Evolutionary conservation across 2,329 filamentous ascomycete species (phyloP).

Genomic region (Ophiostoma fasciatum): DNA sequence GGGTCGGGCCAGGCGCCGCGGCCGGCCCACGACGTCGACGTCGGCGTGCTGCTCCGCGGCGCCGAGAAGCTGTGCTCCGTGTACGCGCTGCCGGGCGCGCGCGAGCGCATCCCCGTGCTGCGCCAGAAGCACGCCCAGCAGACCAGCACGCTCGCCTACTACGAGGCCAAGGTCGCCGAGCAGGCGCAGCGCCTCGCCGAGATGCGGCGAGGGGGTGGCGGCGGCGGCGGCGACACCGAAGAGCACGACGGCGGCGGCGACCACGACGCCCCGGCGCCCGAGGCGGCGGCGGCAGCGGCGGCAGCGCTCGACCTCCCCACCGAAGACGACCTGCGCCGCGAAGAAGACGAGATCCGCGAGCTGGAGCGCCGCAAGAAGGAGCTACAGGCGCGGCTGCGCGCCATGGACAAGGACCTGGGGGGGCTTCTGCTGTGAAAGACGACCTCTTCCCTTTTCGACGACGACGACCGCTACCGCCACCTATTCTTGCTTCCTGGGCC

Average conservation of each 20-base stretch:
- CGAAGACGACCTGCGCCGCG: constrained; percentile 51
- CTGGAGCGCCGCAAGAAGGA: constrained; percentile 42
- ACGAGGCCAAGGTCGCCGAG: constrained; percentile 65
- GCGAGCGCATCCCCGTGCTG: constrained; percentile 59
- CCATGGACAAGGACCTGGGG: constrained; percentile 42
- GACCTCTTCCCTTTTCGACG: background rate
- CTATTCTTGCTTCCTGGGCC: constrained; percentile 7
- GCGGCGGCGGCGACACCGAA: constrained; percentile 47
- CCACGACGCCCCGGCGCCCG: constrained; percentile 24
- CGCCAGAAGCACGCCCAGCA: constrained; percentile 58
- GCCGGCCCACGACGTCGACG: constrained; percentile 54
- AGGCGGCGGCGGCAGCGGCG: constrained; percentile 19
- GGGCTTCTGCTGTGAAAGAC: no score
- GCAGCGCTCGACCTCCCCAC: constrained; percentile 30
- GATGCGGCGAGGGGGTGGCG: no score
- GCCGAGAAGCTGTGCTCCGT: constrained; percentile 84
- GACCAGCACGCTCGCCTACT: constrained; percentile 58
- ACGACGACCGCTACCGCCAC: background rate
- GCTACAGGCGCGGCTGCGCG: constrained; percentile 34
- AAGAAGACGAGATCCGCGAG: constrained; percentile 50
- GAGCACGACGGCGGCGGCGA: constrained; percentile 37
- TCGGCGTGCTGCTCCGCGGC: constrained; percentile 69
- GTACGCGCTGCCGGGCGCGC: constrained; percentile 67
- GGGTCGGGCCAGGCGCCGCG: constrained; percentile 31
- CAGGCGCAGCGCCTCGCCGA: constrained; percentile 59